Conservation (phyloP, 2,329 filamentous ascomycete genomes). For the Plenodomus tracheiphilus region DNA sequence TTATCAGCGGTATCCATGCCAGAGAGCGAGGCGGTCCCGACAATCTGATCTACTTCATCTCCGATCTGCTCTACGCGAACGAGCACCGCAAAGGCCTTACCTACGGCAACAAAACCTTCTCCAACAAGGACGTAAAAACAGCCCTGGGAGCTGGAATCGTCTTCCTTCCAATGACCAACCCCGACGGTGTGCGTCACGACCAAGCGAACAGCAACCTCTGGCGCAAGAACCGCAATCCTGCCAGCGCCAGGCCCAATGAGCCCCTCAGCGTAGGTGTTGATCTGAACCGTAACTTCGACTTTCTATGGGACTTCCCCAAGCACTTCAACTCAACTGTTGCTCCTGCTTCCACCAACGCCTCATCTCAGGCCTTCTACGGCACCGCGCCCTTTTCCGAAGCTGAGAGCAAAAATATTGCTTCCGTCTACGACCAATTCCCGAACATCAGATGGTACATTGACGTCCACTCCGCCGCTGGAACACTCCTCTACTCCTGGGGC, state of each 20-base stretch:
- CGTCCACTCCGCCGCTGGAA: constrained; percentile 59
- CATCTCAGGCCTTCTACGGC: constrained; percentile 56
- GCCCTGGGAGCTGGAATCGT: constrained; percentile 59
- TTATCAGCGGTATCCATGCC: constrained; percentile 60
- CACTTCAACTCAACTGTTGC: constrained; percentile 49
- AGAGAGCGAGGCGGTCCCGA: constrained; percentile 63
- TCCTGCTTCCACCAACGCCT: constrained; percentile 48
- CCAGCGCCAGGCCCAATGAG: constrained; percentile 13
- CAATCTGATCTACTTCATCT: constrained; percentile 60
- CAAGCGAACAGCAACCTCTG: constrained; percentile 36
- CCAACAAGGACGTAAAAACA: constrained; percentile 55
- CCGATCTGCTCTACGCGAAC: constrained; percentile 60
- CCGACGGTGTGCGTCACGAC: constrained; percentile 36
- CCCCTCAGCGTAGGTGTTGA: constrained; percentile 31
- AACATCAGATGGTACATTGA: constrained; percentile 62
- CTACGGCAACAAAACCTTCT: constrained; percentile 58
- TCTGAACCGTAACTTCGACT: constrained; percentile 51
- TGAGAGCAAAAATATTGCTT: constrained; percentile 58
- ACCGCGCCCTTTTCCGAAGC: constrained; percentile 59
- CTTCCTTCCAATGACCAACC: constrained; percentile 46
- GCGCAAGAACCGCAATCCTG: constrained; percentile 49
- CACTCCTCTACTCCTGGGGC: constrained; percentile 62
- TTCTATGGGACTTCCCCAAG: constrained; percentile 58
- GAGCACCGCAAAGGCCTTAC: constrained; percentile 54
- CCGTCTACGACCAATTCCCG: constrained; percentile 55